phyloP scores from a whole-genome alignment of 2,329 filamentous ascomycete species.

The Fusarium buxicola region DNA sequence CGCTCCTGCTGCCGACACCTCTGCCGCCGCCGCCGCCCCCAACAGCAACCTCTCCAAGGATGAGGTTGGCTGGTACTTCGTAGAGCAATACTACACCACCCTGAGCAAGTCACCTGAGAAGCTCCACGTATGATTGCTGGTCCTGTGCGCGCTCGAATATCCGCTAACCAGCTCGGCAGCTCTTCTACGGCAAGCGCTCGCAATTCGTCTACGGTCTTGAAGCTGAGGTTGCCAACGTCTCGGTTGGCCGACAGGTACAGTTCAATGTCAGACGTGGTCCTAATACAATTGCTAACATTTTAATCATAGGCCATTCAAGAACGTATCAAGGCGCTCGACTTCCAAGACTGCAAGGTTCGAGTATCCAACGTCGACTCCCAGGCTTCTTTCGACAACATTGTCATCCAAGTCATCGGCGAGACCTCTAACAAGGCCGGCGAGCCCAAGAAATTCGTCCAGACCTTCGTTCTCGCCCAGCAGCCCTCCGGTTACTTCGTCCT shows the following conservation, averaged over 20 bases:
- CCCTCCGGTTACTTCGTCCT: slow-evolving; percentile 97
- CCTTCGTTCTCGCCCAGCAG: slow-evolving; percentile 95
- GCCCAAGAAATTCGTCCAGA: slow-evolving; percentile 97
- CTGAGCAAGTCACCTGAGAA: slow-evolving; percentile 94
- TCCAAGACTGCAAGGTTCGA: slow-evolving; percentile 98
- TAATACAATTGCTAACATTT: slow-evolving; percentile 21
- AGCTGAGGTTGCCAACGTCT: slow-evolving; percentile 87
- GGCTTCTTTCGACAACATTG: slow-evolving; percentile 90
- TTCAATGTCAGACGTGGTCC: neutral
- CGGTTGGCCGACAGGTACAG: slow-evolving; percentile 83
- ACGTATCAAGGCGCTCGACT: slow-evolving; percentile 91
- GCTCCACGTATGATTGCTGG: slow-evolving; percentile 73
- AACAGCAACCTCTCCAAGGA: slow-evolving; percentile 77
- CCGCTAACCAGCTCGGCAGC: slow-evolving; percentile 55
- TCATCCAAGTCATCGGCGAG: slow-evolving; percentile 98
- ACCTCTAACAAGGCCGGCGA: slow-evolving; percentile 93
- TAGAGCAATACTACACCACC: slow-evolving; percentile 99
- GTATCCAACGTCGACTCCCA: slow-evolving; percentile 98
- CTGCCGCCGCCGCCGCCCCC: slow-evolving; percentile 48
- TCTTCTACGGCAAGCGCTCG: slow-evolving; percentile 97
- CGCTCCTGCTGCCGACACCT: slow-evolving; percentile 47
- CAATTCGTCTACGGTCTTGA: slow-evolving; percentile 95
- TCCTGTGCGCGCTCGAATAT: neutral
- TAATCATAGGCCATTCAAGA: slow-evolving; percentile 84
- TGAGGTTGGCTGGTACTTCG: slow-evolving; percentile 99